Percentiles rank a stretch among this genome's conserved stretches.
These are phyloP conservation scores for Aspergillus amoenus DNA, from an alignment of 2,329 filamentous ascomycete species.

Conservation along the genomic window DNA sequence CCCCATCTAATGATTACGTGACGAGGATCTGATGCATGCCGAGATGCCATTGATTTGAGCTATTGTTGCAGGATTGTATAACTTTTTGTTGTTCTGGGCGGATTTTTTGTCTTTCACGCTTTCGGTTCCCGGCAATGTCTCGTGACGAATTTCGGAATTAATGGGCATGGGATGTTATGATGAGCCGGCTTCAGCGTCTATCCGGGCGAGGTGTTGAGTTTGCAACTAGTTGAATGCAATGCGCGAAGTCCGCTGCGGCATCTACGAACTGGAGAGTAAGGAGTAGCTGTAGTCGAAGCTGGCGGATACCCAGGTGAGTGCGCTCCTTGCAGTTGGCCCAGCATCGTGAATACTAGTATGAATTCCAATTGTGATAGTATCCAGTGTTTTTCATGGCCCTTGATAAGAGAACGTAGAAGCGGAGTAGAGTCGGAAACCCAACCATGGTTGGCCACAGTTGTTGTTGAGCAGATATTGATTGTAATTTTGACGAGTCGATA, in stretches of 20 bases:
- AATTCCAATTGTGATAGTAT: not conserved
- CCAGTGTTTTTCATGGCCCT: no score
- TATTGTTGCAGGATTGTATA: slow-evolving; percentile 18
- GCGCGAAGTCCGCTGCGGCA: slow-evolving; percentile 4
- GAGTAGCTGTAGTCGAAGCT: slow-evolving; percentile 4
- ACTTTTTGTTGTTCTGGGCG: slow-evolving; percentile 14
- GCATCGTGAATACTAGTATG: not conserved
- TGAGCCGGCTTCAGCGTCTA: slow-evolving; percentile 12
- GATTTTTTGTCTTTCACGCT: slow-evolving; percentile 9
- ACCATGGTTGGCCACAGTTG: not conserved
- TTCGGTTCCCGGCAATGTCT: slow-evolving; percentile 12
- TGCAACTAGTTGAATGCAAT: slow-evolving; percentile 15
- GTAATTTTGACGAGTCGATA: not conserved
- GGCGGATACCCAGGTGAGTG: not conserved
- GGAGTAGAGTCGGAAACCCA: no score
- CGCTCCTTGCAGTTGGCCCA: not conserved
- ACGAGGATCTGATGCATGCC: slow-evolving; percentile 16
- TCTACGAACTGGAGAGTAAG: slow-evolving; percentile 6
- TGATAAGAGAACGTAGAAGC: not conserved
- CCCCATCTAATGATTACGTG: slow-evolving; percentile 22
- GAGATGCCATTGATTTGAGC: slow-evolving; percentile 18
- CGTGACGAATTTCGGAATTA: slow-evolving; percentile 24
- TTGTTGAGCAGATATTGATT: no score
- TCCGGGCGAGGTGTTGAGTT: not conserved
- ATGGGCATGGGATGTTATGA: slow-evolving; percentile 23